Conservation (phyloP, 108 stramenopile species). For the Tribonema minus region DNA sequence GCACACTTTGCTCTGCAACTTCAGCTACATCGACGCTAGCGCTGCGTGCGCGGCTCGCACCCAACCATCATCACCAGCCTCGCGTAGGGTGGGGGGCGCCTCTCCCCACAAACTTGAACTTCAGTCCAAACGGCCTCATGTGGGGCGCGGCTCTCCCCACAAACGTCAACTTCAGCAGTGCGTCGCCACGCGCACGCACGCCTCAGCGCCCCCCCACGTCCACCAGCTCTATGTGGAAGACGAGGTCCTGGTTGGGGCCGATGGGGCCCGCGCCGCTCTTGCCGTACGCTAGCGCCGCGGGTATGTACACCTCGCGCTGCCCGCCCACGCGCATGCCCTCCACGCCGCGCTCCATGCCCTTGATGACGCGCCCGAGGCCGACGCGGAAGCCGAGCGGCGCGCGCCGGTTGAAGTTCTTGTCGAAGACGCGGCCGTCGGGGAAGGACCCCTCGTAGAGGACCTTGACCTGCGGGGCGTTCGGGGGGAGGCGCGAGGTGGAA, state of each 20-base stretch:
- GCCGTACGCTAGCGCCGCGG: constrained; percentile 40
- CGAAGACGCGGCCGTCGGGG: constrained; percentile 48
- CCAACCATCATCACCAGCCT: no score
- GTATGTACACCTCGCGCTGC: constrained; percentile 38
- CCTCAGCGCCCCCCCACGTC: constrained; percentile 1
- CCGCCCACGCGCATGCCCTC: constrained; percentile 53
- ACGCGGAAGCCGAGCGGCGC: constrained; percentile 42
- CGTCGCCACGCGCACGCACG: not conserved
- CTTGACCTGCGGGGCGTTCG: constrained; percentile 28
- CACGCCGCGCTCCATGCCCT: constrained; percentile 48
- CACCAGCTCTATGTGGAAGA: constrained; percentile 37
- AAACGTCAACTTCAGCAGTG: no score
- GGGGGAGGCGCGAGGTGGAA: no score
- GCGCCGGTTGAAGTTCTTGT: constrained; percentile 45
- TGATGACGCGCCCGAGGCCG: constrained; percentile 39
- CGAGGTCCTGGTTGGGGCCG: constrained; percentile 41
- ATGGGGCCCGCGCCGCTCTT: constrained; percentile 27
- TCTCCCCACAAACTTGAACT: no score
- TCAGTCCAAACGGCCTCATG: no score
- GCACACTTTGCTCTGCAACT: no score
- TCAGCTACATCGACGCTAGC: no score
- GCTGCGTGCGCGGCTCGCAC: no score
- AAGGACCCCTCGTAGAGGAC: constrained; percentile 52
- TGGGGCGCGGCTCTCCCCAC: no score
- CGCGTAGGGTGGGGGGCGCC: no score